These are phyloP conservation scores for Yamadazyma laniorum DNA, from an alignment of 805 yeast genomes.

Conservation along the genomic window DNA sequence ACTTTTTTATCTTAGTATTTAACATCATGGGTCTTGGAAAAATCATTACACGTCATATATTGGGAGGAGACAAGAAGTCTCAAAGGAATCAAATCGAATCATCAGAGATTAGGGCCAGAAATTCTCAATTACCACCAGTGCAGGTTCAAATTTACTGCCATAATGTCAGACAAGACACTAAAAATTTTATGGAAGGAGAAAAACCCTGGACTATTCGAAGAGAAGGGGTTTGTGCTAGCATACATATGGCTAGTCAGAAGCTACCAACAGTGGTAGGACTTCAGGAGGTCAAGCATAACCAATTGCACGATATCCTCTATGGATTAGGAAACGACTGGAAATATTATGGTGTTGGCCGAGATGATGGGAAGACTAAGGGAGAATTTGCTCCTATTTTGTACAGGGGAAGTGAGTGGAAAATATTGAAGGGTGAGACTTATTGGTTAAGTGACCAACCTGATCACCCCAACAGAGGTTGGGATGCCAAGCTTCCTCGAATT, in stretches of 20 bases:
- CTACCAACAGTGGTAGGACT: slow-evolving; percentile 38
- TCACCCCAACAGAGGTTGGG: slow-evolving; percentile 44
- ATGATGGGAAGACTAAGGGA: slow-evolving; percentile 27
- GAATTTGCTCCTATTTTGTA: slow-evolving; percentile 30
- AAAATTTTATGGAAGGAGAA: slow-evolving; percentile 34
- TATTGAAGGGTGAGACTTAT: slow-evolving; percentile 19
- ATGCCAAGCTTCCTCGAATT: slow-evolving; percentile 43
- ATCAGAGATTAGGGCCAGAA: background rate
- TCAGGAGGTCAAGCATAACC: slow-evolving; percentile 39
- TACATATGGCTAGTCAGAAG: slow-evolving; percentile 22
- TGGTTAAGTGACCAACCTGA: slow-evolving; percentile 30
- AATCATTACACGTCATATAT: slow-evolving; percentile 4
- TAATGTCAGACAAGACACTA: slow-evolving; percentile 44
- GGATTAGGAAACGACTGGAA: slow-evolving; percentile 24
- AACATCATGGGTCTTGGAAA: slow-evolving; percentile 8
- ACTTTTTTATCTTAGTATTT: too few species aligned
- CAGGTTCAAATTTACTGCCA: slow-evolving; percentile 34
- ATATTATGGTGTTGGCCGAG: slow-evolving; percentile 30
- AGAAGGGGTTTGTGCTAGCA: slow-evolving; percentile 36
- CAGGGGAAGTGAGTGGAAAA: slow-evolving; percentile 22
- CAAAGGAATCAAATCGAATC: background rate
- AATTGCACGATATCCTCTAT: slow-evolving; percentile 29
- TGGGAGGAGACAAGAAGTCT: slow-evolving; percentile 4
- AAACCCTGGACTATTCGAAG: slow-evolving; percentile 45
- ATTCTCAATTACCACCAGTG: slow-evolving; percentile 14